Evolutionary conservation across 768 basidiomycete species (phyloP).

Genomic region (Psilocybe azurescens): DNA sequence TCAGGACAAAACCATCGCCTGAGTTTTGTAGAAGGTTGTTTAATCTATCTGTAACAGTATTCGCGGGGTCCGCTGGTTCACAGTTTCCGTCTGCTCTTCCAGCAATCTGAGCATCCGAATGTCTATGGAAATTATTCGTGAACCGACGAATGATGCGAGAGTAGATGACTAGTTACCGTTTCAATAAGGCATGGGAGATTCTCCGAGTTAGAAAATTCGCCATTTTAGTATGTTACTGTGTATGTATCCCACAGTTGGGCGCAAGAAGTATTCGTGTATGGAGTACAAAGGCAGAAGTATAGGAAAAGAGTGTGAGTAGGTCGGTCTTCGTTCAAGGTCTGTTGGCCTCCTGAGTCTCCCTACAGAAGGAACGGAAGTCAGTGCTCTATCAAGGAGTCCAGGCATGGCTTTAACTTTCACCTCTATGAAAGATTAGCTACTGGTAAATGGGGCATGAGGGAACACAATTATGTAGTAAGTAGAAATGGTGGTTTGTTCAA

Average conservation of each 20-base stretch:
- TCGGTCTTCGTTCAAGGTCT: too few relatives aligned
- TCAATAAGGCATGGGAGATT: background rate
- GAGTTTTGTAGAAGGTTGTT: constrained; percentile 69
- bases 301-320: background rate
- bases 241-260: background rate
- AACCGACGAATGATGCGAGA: background rate
- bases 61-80: constrained; percentile 56
- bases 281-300: background rate
- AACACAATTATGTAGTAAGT: background rate
- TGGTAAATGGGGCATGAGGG: background rate
- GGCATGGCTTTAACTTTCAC: background rate
- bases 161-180: background rate
- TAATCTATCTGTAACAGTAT: constrained; percentile 68
- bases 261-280: background rate
- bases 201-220: background rate
- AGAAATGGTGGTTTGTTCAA: background rate
- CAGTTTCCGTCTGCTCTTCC: constrained; percentile 28
- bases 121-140: background rate
- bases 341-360: background rate
- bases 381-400: background rate
- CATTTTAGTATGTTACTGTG: background rate
- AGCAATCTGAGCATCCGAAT: background rate
- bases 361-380: background rate
- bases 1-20: constrained; percentile 68
- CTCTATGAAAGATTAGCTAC: background rate